Percentiles rank a stretch among this genome's conserved stretches.
These are phyloP conservation scores for Nymphaea thermarum DNA, from an alignment of 164 flowering plant species.

Conservation along the genomic window DNA sequence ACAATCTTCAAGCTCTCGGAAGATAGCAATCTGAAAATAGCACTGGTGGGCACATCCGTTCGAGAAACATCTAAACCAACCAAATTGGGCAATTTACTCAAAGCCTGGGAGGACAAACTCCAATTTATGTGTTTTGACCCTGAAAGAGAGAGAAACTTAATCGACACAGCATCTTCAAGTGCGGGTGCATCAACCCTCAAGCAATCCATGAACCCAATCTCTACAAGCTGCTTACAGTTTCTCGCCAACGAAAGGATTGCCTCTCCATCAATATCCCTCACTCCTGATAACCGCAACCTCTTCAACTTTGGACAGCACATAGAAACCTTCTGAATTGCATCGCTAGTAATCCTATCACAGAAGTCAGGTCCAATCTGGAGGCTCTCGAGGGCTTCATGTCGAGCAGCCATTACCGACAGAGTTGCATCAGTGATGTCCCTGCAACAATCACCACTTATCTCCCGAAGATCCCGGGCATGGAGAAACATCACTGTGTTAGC, in stretches of 20 bases:
- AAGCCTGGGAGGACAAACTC: constrained; percentile 40
- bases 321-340: constrained; percentile 69
- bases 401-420: constrained; percentile 74
- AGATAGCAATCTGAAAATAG: constrained; percentile 41
- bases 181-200: constrained; percentile 52
- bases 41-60: constrained; percentile 51
- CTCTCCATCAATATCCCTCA: constrained; percentile 56
- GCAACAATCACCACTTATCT: constrained; percentile 82
- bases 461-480: constrained; percentile 54
- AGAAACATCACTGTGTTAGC: constrained; percentile 70
- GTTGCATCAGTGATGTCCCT: constrained; percentile 79
- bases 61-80: constrained; percentile 80
- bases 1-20: constrained; percentile 68
- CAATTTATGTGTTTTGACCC: constrained; percentile 73
- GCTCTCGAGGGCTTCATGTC: constrained; percentile 76
- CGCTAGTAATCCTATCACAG: constrained; percentile 78
- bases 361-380: constrained; percentile 91
- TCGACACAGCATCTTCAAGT: constrained; percentile 46
- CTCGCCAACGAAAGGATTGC: constrained; percentile 69
- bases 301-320: constrained; percentile 67
- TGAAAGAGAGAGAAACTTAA: constrained; percentile 74
- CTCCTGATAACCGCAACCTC: constrained; percentile 78
- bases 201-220: constrained; percentile 85
- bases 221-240: constrained; percentile 54
- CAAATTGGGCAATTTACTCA: constrained; percentile 68